Conservation (phyloP, 1,284 basidiomycete genomes). For the Ceraceosorus guamensis region DNA sequence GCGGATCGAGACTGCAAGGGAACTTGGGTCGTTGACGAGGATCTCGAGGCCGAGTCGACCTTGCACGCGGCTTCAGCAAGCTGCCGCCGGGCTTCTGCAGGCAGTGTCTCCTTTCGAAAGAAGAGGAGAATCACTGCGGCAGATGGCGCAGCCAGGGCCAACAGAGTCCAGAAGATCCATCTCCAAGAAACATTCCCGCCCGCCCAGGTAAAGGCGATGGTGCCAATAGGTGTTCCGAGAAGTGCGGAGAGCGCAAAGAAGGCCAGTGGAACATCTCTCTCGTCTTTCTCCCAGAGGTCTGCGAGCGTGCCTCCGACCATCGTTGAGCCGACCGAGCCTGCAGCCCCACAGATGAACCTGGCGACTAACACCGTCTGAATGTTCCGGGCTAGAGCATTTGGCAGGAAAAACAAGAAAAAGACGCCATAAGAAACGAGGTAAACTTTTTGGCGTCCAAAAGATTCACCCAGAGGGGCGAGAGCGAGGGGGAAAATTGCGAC, state of each 20-base stretch:
- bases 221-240: conserved; percentile 60
- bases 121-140: conserved; percentile 16
- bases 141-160: background rate
- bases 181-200: conserved; percentile 71
- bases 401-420: conserved; percentile 47
- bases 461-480: conserved; percentile 62
- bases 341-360: conserved; percentile 63
- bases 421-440: conserved; percentile 60
- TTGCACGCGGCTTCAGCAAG: conserved; percentile 16
- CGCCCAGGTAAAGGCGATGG: conserved; percentile 54
- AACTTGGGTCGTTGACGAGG: no score
- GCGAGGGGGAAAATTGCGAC: conserved; percentile 66
- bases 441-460: conserved; percentile 64
- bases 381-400: conserved; percentile 55
- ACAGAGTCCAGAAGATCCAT: conserved; percentile 66
- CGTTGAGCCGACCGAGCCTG: conserved; percentile 60
- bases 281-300: conserved; percentile 3
- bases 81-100: no score
- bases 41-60: no score
- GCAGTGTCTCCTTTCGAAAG: no score
- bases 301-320: conserved; percentile 68
- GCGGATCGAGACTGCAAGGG: background rate
- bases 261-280: conserved; percentile 60
- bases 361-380: conserved; percentile 64
- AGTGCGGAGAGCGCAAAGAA: conserved; percentile 46